Evolutionary conservation across 2,329 filamentous ascomycete genomes (phyloP).

Genomic region (Cordyceps cicadae): DNA sequence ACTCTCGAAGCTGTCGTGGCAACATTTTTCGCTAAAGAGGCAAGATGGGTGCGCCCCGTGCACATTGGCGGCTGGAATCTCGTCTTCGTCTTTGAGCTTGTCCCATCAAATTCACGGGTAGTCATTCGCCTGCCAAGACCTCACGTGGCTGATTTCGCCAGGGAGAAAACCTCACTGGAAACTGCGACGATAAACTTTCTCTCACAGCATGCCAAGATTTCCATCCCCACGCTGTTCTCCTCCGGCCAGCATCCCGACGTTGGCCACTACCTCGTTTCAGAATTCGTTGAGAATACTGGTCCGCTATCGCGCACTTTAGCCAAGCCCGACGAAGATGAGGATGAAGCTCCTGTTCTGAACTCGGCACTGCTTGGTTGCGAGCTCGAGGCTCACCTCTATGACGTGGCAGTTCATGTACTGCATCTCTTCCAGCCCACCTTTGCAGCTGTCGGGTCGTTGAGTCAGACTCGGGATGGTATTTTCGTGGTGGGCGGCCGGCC

Average conservation of each 20-base stretch:
- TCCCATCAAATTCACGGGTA: slow-evolving; percentile 4
- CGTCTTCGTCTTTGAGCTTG: slow-evolving; percentile 12
- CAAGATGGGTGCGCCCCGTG: background rate
- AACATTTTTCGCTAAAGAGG: background rate
- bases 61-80: slow-evolving; percentile 15
- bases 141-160: slow-evolving; percentile 12
- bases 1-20: background rate
- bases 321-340: too few species aligned
- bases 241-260: slow-evolving; percentile 16
- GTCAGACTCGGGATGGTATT: too few species aligned
- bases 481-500: too few species aligned
- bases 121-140: slow-evolving; percentile 14
- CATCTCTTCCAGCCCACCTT: too few species aligned
- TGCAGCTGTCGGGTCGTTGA: too few species aligned
- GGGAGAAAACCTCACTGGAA: slow-evolving; percentile 14
- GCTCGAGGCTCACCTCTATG: too few species aligned
- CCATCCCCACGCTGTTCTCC: slow-evolving; percentile 1
- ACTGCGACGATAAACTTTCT: slow-evolving; percentile 12
- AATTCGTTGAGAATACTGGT: too few species aligned
- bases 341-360: too few species aligned
- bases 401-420: too few species aligned
- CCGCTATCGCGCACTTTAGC: too few species aligned
- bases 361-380: too few species aligned
- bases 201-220: slow-evolving; percentile 5
- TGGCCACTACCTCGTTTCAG: background rate